Evolutionary conservation across 2,329 filamentous ascomycete species (phyloP), one percentile per base, ranked within the genome.

Genomic region (Colletotrichum sp.): DNA sequence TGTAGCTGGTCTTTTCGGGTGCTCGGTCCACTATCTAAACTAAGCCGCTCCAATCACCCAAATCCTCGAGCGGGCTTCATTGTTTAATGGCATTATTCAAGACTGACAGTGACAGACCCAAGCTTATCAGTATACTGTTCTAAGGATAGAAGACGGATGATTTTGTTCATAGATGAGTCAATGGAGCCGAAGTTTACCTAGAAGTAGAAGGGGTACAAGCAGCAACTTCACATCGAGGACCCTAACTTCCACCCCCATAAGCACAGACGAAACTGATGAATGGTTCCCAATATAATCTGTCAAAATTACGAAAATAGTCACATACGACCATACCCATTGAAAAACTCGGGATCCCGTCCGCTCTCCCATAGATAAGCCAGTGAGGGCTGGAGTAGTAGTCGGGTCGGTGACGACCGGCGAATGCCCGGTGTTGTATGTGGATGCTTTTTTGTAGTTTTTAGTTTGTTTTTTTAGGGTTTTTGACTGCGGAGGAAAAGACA

Each of bases 261-360:
- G 38, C 18, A 10, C 16, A 10, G 18, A n/a, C 36, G 38, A n/a
- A 43, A 43, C 38, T 43, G 38, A 43, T 43, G 16, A n/a, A 10
- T 1, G n/a, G 18, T 18, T 10, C 38, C 18, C 38, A 43, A n/a
- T 43, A 43, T 43, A 43, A n/a, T 1, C 5, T n/a, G 9, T 10
- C 16, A 9, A 10, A 6, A 3, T n/a, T 43, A 1, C 0, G 0
- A 4, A 2, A 1, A 8, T 1, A 0, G 3, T 9, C 5, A 43
- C 18, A 43, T 43, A 43, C 38, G 38, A 43, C 38, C 38, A n/a
- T n/a, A n/a, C 38, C 38, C 5, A 43, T 43, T 43, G 38, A 9
- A 43, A n/a, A n/a, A n/a, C 38, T 43, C 18, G 18, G 38, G 38
- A 43, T 43, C 38, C 38, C 38, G 18, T 43, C 16, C 38, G 38